Base-by-base conservation (phyloP, 2,329 filamentous ascomycete species). In the Lachnellula suecica region DNA sequence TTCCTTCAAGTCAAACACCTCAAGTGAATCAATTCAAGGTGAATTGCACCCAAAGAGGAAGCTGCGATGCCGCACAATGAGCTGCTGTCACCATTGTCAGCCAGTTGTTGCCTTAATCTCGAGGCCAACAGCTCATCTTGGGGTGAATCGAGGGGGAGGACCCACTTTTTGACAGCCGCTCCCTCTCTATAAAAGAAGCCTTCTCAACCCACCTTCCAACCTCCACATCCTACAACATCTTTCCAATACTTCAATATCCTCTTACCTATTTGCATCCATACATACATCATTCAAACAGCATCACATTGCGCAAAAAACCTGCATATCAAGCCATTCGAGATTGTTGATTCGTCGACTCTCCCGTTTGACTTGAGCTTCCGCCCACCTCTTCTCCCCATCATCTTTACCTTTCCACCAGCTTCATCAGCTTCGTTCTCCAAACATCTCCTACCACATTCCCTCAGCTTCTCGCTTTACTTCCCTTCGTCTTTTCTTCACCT, bases 261-360 rank as follows among this genome's bases (percentile, higher is more conserved):
- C n/a, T n/a, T n/a, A n/a, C n/a, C n/a, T n/a, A n/a, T n/a, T n/a
- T n/a, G n/a, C n/a, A n/a, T n/a, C n/a, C 37, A 19, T 19, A 11
- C 37, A 40, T 19, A 19, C 37, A 40, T 9, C 10, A 19, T 7
- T 40, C 37, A 40, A 24, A 20, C 40, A 42, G 11, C 22, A 42
- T 42, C 22, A 72, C 22, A 8, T 35, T 24, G 15, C 40, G 17
- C 40, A 43, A 43, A 20, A 20, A 17, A n/a, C 23, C n/a, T n/a
- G 25, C 40, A 43, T 8, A 29, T 24, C 35, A 51, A 24, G 49
- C 34, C 43, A 42, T 38, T 25, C 49, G 7, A 47, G 43, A 24
- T 15, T 23, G 22, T 47, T 37, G 44, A 37, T 48, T 58, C 34
- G 31, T 60, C 53, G 44, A 24, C 48, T 52, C 23, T 51, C 55